Evolutionary conservation across 139 green algal species (phyloP), one percentile per base, ranked within the genome.

Genomic region (Picochlorum sp.): DNA sequence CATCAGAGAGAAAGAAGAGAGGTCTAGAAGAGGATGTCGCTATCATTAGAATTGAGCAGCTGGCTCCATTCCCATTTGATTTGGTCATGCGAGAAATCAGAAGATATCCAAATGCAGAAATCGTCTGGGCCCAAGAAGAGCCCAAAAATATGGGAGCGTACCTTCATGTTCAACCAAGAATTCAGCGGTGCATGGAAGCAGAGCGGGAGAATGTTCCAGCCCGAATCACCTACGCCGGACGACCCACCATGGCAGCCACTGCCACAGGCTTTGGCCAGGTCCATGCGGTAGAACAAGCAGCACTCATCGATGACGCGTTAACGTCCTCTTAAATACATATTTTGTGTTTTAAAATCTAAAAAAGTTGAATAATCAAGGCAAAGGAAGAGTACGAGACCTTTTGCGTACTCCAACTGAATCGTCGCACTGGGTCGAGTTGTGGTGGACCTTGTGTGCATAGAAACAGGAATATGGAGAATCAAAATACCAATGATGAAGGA

Each of bases 61-160:
- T 99, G 56, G 81, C 81, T 20, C 93, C 93, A 52, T 98, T 98
- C 85, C 93, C 93, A 64, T 98, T 90, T 61, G 93, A 99, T 86
- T 85, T 99, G 45, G 82, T 97, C 9, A 71, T 79, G 68, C 83
- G 92, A 31, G 92, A 98, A 78, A 73, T 97, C 49, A 73, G 84
- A 54, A 86, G 93, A 57, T 98, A 97, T 85, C 89, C 90, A 70
- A 92, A 93, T 63, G 90, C 88, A 6, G 80, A 89, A 66, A 70
- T 94, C 16, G 45, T 96, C 61, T 97, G 90, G 92, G 78, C 62
- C 49, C 92, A 98, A 73, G 92, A 98, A 81, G 92, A 98, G 83
- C 93, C 91, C 31, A 90, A 92, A 83, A 98, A 98, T 88, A 97
- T 97, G 93, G 93, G 93, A 10, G 87, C 89, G 3, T 98, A 90